A percentile compares a stretch with the other conserved stretches of the same genome.
Evolutionary conservation across 129 eudicot genomes (phyloP).

Genomic region (Saposhnikovia divaricata): DNA sequence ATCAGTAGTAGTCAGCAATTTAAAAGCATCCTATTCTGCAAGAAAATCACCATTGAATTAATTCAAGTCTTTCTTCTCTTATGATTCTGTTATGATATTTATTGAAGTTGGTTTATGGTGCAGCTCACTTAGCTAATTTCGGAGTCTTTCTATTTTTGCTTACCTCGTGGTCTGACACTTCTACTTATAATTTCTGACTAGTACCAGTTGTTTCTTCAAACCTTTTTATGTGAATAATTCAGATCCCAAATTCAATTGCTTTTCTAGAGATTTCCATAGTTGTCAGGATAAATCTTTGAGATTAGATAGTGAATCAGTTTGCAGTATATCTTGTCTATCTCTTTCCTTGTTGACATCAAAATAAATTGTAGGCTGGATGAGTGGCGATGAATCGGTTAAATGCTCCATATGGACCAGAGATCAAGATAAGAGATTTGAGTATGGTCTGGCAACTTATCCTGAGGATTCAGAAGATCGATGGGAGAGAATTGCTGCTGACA

Average conservation of each 20-base stretch:
- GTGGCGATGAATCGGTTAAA: slow-evolving; percentile 36
- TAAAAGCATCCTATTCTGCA: slow-evolving; percentile 15
- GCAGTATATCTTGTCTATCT: too few relatives aligned
- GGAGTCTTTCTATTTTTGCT: slow-evolving; percentile 13
- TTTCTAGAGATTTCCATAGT: neutral
- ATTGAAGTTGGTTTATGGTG: slow-evolving; percentile 9
- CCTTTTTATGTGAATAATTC: slow-evolving; percentile 1
- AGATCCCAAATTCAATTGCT: slow-evolving; percentile 11
- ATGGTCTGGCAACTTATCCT: slow-evolving; percentile 54
- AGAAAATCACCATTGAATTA: slow-evolving; percentile 17
- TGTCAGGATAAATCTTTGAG: neutral
- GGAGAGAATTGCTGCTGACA: slow-evolving; percentile 67
- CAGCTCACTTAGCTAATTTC: slow-evolving; percentile 11
- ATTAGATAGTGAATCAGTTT: neutral
- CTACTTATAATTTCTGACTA: slow-evolving; percentile 4
- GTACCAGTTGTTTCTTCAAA: neutral
- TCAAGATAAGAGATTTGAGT: slow-evolving; percentile 75
- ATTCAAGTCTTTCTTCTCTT: neutral
- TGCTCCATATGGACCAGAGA: slow-evolving; percentile 65
- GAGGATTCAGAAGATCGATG: slow-evolving; percentile 61
- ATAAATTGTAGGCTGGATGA: slow-evolving; percentile 20
- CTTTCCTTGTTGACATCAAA: slow-evolving; percentile 10
- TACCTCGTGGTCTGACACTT: slow-evolving; percentile 11
- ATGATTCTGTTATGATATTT: slow-evolving; percentile 14
- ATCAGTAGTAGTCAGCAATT: slow-evolving; percentile 31